Evolutionary conservation across 2,329 filamentous ascomycete species (phyloP).

Genomic region (Boeremia lycopersici): DNA sequence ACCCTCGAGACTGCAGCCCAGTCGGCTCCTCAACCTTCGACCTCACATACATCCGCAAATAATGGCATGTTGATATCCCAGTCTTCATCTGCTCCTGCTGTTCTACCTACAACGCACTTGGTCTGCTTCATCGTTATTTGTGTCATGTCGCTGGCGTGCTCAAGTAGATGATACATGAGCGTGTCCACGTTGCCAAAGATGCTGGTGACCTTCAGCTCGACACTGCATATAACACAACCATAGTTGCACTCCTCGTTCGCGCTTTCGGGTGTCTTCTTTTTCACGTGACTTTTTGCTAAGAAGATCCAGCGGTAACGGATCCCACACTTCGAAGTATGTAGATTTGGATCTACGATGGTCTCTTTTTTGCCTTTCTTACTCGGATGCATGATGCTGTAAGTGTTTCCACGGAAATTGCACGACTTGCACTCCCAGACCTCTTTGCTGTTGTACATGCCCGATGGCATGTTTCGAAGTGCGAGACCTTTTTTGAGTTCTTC

Average conservation of each 20-base stretch:
- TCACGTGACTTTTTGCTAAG: conserved; percentile 46
- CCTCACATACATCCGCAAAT: conserved; percentile 21
- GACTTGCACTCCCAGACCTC: conserved; percentile 45
- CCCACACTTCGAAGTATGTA: conserved; percentile 31
- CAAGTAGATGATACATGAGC: conserved; percentile 48
- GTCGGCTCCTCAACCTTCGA: conserved; percentile 1
- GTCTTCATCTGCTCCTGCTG: conserved; percentile 38
- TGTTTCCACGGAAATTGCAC: conserved; percentile 44
- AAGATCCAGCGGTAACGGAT: conserved; percentile 49
- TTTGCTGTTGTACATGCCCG: conserved; percentile 43
- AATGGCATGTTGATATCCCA: conserved; percentile 48
- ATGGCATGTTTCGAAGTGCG: conserved; percentile 33
- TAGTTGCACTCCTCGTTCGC: conserved; percentile 33
- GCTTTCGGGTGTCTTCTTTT: conserved; percentile 19
- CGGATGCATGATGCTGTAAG: conserved; percentile 29
- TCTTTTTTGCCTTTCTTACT: conserved; percentile 38
- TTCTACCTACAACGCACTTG: conserved; percentile 45
- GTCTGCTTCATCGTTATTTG: conserved; percentile 39
- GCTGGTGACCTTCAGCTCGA: conserved; percentile 38
- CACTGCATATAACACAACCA: conserved; percentile 46
- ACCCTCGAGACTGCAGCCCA: background rate
- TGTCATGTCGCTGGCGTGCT: conserved; percentile 41
- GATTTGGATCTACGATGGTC: conserved; percentile 36
- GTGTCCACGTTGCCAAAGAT: conserved; percentile 48
- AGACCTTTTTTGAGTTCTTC: conserved; percentile 45